Evolutionary conservation across 2,329 filamentous ascomycete species (phyloP).

Genomic region (Hypomyces perniciosus): DNA sequence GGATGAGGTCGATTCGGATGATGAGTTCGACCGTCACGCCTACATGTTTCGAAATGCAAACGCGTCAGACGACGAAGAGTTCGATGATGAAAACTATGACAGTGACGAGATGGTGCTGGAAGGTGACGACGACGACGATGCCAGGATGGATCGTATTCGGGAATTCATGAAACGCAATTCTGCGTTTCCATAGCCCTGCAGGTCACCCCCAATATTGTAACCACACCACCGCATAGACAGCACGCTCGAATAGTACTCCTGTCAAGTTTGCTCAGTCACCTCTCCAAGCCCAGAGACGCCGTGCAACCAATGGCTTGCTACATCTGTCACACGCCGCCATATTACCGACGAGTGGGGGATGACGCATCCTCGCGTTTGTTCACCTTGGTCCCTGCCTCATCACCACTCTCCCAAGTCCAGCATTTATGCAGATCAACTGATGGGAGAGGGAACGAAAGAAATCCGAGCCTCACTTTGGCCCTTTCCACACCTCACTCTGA

Average conservation of each 20-base stretch:
- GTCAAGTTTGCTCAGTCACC: no score
- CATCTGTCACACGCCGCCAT: no score
- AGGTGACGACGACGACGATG: slow-evolving; percentile 30
- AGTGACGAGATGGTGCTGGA: slow-evolving; percentile 33
- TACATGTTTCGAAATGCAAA: slow-evolving; percentile 50
- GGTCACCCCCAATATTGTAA: not conserved
- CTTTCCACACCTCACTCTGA: not conserved
- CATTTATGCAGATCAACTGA: not conserved
- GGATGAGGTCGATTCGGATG: slow-evolving; percentile 67
- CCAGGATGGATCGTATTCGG: slow-evolving; percentile 33
- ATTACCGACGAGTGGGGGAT: no score
- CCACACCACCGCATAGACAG: not conserved
- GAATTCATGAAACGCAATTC: slow-evolving; percentile 31
- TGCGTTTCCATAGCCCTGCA: slow-evolving; percentile 11
- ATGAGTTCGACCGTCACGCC: slow-evolving; percentile 44
- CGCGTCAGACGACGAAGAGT: slow-evolving; percentile 51
- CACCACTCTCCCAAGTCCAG: not conserved
- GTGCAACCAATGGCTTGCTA: no score
- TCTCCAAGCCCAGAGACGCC: no score
- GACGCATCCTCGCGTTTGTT: no score
- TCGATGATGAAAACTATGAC: slow-evolving; percentile 35
- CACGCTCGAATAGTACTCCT: not conserved
- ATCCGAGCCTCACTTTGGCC: slow-evolving; percentile 5
- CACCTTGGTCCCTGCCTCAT: not conserved
- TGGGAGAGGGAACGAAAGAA: not conserved